A percentile compares a stretch with the other conserved stretches of the same genome.
These are phyloP conservation scores for Colletotrichum neosansevieriae DNA, from an alignment of 2,329 filamentous ascomycete species.

Conservation along the genomic window DNA sequence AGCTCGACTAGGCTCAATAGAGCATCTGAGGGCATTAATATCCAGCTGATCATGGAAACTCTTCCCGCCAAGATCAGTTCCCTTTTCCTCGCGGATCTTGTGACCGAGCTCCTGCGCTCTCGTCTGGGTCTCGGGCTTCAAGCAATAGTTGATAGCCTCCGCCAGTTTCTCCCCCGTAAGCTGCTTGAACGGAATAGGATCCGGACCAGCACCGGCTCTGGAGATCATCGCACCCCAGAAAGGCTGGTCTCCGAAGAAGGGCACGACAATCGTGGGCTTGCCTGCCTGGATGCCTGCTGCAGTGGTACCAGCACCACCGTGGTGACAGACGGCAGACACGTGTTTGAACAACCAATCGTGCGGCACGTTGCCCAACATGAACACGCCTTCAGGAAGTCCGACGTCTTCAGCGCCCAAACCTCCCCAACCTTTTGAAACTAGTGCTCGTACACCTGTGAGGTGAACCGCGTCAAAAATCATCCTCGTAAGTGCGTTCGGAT, in stretches of 20 bases:
- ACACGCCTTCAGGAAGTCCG: slow-evolving; percentile 79
- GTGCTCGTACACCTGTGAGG: slow-evolving; percentile 76
- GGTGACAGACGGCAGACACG: slow-evolving; percentile 86
- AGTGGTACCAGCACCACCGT: slow-evolving; percentile 89
- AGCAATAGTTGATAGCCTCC: slow-evolving; percentile 70
- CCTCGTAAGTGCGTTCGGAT: slow-evolving; percentile 77
- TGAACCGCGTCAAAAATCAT: slow-evolving; percentile 79
- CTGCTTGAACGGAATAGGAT: slow-evolving; percentile 76
- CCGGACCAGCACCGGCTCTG: slow-evolving; percentile 77
- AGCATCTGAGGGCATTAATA: slow-evolving; percentile 75
- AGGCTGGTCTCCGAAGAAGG: slow-evolving; percentile 88
- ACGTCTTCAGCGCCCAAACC: slow-evolving; percentile 80
- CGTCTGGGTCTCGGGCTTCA: slow-evolving; percentile 69
- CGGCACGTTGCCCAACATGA: slow-evolving; percentile 86
- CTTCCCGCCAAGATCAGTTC: slow-evolving; percentile 71
- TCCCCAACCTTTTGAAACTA: slow-evolving; percentile 91
- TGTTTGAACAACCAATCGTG: slow-evolving; percentile 91
- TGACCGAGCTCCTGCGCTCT: slow-evolving; percentile 69
- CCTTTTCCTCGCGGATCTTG: slow-evolving; percentile 75
- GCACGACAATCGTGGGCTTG: slow-evolving; percentile 84
- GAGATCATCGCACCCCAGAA: slow-evolving; percentile 87
- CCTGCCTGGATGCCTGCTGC: slow-evolving; percentile 86
- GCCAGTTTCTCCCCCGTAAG: slow-evolving; percentile 76
- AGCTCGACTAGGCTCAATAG: slow-evolving; percentile 73
- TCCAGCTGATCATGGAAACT: slow-evolving; percentile 80